A percentile compares a stretch with the other conserved stretches of the same genome.
These are phyloP conservation scores for Arachis monticola DNA, from an alignment of 331 rosid genomes.

Conservation along the genomic window DNA sequence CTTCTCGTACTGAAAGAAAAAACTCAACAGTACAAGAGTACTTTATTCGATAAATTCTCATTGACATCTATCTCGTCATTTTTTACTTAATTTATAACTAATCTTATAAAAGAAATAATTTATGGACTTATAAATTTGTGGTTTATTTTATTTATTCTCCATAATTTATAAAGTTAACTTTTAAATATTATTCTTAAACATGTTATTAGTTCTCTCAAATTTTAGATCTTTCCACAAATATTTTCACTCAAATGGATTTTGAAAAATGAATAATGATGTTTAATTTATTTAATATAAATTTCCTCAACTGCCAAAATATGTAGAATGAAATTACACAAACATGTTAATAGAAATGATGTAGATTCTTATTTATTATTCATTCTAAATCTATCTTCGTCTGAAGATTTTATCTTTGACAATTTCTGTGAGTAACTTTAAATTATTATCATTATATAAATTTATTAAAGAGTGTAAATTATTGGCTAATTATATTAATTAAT, in stretches of 20 bases:
- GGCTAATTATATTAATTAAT: conserved; percentile 5
- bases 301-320: background rate
- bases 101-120: no score
- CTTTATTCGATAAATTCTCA: no score
- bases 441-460: background rate
- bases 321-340: conserved; percentile 5
- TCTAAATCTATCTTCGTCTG: background rate
- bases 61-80: no score
- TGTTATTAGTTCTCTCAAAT: no score
- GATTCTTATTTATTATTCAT: background rate
- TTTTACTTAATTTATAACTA: no score
- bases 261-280: conserved; percentile 14
- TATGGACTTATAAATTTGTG: no score
- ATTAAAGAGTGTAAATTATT: background rate
- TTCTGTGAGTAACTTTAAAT: background rate
- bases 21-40: no score
- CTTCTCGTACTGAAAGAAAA: no score
- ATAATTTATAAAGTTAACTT: no score
- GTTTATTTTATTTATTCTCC: no score
- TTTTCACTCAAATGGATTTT: conserved; percentile 11
- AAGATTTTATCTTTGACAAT: conserved; percentile 12
- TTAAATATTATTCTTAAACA: no score
- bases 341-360: conserved; percentile 8
- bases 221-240: no score
- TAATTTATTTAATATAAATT: background rate